Conservation (phyloP, 164 flowering plant genomes). For the Stephania cephalantha region DNA sequence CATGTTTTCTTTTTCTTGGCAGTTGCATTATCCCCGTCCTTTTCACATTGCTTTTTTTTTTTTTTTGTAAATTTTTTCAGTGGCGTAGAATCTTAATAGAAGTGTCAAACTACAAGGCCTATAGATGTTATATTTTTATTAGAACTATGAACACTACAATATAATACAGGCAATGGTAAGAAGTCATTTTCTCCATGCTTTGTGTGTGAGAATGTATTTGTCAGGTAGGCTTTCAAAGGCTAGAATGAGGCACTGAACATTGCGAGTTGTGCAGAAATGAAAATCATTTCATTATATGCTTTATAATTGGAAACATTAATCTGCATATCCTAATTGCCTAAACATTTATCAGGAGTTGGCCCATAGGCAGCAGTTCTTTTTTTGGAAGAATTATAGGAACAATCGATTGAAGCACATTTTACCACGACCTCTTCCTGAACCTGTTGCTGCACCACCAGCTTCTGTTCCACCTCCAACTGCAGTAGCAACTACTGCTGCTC, state of each 20-base stretch:
- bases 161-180: background rate
- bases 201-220: background rate
- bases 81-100: background rate
- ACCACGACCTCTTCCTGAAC: constrained; percentile 80
- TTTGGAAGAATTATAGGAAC: constrained; percentile 91
- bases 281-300: background rate
- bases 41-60: no score
- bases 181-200: background rate
- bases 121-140: background rate
- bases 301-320: background rate
- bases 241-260: background rate
- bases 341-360: constrained; percentile 63
- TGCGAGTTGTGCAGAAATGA: background rate
- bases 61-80: background rate
- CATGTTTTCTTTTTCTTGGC: background rate
- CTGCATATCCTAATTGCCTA: background rate
- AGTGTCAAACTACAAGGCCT: background rate
- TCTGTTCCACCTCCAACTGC: constrained; percentile 37
- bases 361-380: constrained; percentile 91
- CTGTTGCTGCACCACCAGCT: constrained; percentile 35
- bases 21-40: background rate
- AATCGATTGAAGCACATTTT: constrained; percentile 85
- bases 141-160: background rate
- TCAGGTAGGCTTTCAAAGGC: background rate
- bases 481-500: constrained; percentile 32